Base-by-base conservation (phyloP, 441 rosid genomes). In the Sinapis alba region DNA sequence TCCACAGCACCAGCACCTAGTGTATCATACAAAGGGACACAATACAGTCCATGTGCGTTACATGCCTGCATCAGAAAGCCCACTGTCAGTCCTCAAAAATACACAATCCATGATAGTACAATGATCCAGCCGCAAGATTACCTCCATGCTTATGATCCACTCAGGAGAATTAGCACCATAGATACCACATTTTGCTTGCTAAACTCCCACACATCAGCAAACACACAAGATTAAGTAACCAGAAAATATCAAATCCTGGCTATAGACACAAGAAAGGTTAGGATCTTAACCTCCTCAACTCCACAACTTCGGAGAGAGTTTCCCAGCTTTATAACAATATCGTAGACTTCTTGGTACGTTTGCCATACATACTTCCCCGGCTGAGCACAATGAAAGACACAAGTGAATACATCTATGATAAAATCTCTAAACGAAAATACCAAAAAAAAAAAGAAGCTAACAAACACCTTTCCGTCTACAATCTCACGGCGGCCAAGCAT, bases 131-230 rank as follows among this genome's bases (percentile, higher is more conserved):
- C 7, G 13, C 38, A 41, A 19, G 11, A 12, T 62, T 83, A 95
- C 99, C 98, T 93, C 97, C 99, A 96, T 96, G 87, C 99, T 91
- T 50, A 93, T 88, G 67, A 96, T 80, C 99, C 99, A 96, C 82
- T 96, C 97, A 0, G 96, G 45, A 57, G 86, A 85, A 73, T 96
- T 96, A 65, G 87, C 94, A 68, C 99, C 98, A 63, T 85, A 96
- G 73, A 93, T 92, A 59, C 99, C 98, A 77, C 99, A 96, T 82
- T 88, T 89, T 11, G 76, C 94, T 58, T 91, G 85, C 99, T 96
- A 75, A 32, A 77, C 57, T 45, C 67, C 64, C 68, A 69, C 50
- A 64, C 56, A 60, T 27, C 13, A 30, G 11, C 19, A 43, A 11
- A 70, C n/a, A 70, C n/a, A 51, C 57, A 28, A 65, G 57, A 24